Conservation (phyloP, 1,284 basidiomycete species). For the Polyporus tsugae region DNA sequence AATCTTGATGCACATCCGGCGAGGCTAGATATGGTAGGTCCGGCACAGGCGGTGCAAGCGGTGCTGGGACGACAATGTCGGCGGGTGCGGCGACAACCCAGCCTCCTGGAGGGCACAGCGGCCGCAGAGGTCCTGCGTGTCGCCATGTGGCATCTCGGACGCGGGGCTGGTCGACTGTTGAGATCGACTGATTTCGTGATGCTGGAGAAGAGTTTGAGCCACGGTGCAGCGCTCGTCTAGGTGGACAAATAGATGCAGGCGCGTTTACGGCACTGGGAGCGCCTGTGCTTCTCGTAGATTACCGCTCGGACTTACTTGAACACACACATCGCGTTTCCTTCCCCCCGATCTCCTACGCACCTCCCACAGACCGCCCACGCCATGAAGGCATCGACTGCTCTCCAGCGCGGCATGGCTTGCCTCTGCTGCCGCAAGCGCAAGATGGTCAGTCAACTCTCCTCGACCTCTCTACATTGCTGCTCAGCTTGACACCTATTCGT, state of each 20-base stretch:
- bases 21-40: conserved; percentile 1
- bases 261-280: conserved; percentile 29
- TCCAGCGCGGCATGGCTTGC: conserved; percentile 67
- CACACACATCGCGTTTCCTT: conserved; percentile 21
- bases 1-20: conserved; percentile 24
- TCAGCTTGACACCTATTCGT: conserved; percentile 17
- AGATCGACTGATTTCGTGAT: conserved; percentile 32
- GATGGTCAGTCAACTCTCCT: conserved; percentile 51
- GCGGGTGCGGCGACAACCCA: conserved; percentile 8
- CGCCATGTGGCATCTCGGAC: conserved; percentile 18
- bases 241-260: conserved; percentile 22
- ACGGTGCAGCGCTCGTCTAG: conserved; percentile 9
- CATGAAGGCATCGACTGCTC: conserved; percentile 46
- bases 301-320: conserved; percentile 34
- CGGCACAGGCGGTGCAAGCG: conserved; percentile 33
- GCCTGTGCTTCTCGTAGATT: conserved; percentile 31
- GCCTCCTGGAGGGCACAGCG: conserved; percentile 13
- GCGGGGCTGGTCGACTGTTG: conserved; percentile 9
- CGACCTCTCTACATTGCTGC: background rate
- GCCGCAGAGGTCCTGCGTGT: conserved; percentile 4
- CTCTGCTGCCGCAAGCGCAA: conserved; percentile 68
- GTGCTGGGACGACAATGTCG: conserved; percentile 19
- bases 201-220: conserved; percentile 9
- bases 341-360: conserved; percentile 19
- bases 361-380: conserved; percentile 15